Base-by-base conservation (phyloP, 495 filamentous ascomycete species). In the Penicillium samsonianum region DNA sequence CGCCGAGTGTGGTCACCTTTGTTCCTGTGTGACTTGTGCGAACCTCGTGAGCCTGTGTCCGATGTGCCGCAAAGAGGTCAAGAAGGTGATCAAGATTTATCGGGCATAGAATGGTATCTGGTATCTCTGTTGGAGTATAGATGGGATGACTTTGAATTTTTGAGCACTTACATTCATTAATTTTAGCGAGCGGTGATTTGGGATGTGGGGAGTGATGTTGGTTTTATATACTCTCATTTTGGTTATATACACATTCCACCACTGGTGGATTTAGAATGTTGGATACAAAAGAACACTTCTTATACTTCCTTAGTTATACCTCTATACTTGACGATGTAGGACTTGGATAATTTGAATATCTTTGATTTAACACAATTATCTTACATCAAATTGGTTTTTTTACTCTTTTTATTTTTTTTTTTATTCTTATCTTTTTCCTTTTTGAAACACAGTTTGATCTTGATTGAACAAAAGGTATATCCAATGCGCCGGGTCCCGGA, bases 1-100 rank as follows among this genome's bases (percentile, higher is more conserved):
- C 66, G 83, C 80, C 51, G 83, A 86, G 61, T 89, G 86, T 59
- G 86, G 86, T 1, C 86, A 89, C 63, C 80, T 89, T 41, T 81
- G 81, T 49, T 82, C 85, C 2, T 89, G 86, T 56, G 72, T 84
- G 55, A 76, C 75, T 20, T 89, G 86, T 60, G 85, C 86, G 30
- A 78, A 76, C 46, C 78, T 80, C 63, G 77, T 89, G n/a, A 83
- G 85, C 31, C 71, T 75, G 41, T 89, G 86, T 63, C 85, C 86
- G 44, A 81, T 88, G 50, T 89, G 86, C 61, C 78, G 85, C 58
- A 82, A 80, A 73, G 75, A 69, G 53, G 82, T 88, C 43, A 67
- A 79, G 61, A 80, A 66, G 46, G 80, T 84, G 37, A 78, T 87
- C 54, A 84, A 82, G 73, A 77, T 87, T 47, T 87, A 78, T 63